Base-by-base conservation (phyloP, 345 rosid species). In the Iberis pinnata region DNA sequence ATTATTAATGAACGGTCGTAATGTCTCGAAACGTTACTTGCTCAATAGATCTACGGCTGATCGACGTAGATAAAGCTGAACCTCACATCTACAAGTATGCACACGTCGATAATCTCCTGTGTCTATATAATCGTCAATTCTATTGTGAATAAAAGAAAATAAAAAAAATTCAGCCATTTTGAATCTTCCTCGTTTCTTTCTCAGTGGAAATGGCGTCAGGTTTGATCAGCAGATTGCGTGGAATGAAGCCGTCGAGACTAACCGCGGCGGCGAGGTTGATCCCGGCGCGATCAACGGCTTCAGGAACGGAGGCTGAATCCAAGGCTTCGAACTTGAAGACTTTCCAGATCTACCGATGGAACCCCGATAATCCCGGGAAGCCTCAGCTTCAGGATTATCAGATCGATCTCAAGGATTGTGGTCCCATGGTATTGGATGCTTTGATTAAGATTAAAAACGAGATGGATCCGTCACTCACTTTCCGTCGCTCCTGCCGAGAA, bases 381-480 rank as follows among this genome's bases (percentile, higher is more conserved):
- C 96, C 98, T 17, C 15, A 74, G 58, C 88, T 90, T 18, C 42
- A 78, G 32, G 78, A 82, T 60, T 90, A 65, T 77, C 15, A 79
- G 60, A 84, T 90, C 71, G 76, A 90, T 67, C 87, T 90, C 40
- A 84, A 74, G 68, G 82, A 84, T 18, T 87, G 98, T 55, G 98
- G 98, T 4, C 98, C 96, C 2, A 90, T 90, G 98, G 89, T 90
- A 8, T 75, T 90, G 27, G 96, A 90, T 56, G 98, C 98, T 13
- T 79, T 90, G 6, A 87, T 90, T 71, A 90, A 90, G 83, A 90
- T 90, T 51, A 90, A 90, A 78, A 90, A 79, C 78, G 98, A 90
- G 78, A 78, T 90, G 68, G 96, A 90, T 47, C 96, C 96, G 0
- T 41, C 96, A 16, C 79, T 90, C 13, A 90, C 98, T 41, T 90